These are phyloP conservation scores for Ustilago curta DNA, from an alignment of 1,284 basidiomycete species.

Conservation along the genomic window DNA sequence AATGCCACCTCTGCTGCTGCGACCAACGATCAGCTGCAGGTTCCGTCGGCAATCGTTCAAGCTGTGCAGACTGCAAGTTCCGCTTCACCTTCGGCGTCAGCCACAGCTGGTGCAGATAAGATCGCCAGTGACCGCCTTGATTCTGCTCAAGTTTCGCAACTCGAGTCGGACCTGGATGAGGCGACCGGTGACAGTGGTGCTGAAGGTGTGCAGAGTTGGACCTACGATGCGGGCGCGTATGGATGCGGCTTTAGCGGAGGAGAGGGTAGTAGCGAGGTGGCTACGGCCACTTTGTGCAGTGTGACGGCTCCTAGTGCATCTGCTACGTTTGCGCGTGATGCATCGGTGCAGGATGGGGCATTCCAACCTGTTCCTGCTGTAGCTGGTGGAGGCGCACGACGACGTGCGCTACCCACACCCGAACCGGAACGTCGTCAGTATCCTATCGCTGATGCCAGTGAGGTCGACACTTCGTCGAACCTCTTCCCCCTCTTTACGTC, in stretches of 20 bases:
- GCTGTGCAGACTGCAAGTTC: constrained; percentile 13
- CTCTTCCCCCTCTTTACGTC: constrained; percentile 48
- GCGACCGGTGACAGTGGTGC: background rate
- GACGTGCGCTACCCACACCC: constrained; percentile 19
- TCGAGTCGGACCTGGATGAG: constrained; percentile 10
- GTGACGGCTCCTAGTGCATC: constrained; percentile 18
- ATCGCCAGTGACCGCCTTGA: constrained; percentile 23
- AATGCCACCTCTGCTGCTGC: constrained; percentile 2
- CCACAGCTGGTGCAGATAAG: constrained; percentile 15
- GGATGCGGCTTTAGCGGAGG: constrained; percentile 28
- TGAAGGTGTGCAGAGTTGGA: constrained; percentile 25
- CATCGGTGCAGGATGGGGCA: background rate
- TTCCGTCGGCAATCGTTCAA: constrained; percentile 5
- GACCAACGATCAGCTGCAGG: background rate
- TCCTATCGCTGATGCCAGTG: background rate
- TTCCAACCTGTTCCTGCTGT: constrained; percentile 17
- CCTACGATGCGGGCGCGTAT: constrained; percentile 40
- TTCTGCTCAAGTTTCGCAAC: constrained; percentile 9
- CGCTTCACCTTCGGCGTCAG: background rate
- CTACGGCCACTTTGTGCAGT: constrained; percentile 34
- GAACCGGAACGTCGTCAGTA: constrained; percentile 27
- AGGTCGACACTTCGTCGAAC: constrained; percentile 10
- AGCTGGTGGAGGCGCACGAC: background rate
- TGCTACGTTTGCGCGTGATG: background rate
- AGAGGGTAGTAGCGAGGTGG: background rate